Evolutionary conservation across 768 basidiomycete species (phyloP).

Genomic region (Leccinum truebloodii): DNA sequence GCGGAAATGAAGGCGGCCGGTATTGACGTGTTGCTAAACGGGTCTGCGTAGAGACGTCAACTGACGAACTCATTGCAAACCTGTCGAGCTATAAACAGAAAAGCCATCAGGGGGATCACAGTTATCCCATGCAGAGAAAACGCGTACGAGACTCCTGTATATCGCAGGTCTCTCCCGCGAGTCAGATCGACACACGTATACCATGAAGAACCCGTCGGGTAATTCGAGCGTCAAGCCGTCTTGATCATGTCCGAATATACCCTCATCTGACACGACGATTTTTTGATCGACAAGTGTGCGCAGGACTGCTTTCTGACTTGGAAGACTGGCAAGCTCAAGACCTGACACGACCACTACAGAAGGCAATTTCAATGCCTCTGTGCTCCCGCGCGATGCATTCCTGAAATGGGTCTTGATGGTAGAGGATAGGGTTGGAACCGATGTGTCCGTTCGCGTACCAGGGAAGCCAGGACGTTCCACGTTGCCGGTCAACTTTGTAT

Average conservation of each 20-base stretch:
- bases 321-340: conserved; percentile 57
- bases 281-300: conserved; percentile 52
- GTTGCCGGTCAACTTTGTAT: conserved; percentile 4
- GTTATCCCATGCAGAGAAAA: neutral
- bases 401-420: conserved; percentile 9
- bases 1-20: conserved; percentile 31
- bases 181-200: conserved; percentile 72
- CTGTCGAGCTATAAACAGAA: conserved; percentile 58
- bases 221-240: conserved; percentile 34
- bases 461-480: conserved; percentile 13
- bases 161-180: conserved; percentile 64
- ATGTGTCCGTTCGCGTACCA: conserved; percentile 18
- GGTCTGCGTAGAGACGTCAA: conserved; percentile 48
- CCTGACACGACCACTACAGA: conserved; percentile 68
- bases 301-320: conserved; percentile 59
- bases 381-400: conserved; percentile 17
- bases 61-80: conserved; percentile 73
- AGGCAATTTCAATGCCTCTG: conserved; percentile 41
- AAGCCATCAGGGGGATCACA: neutral
- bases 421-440: conserved; percentile 16
- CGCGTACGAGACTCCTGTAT: conserved; percentile 62
- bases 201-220: conserved; percentile 68
- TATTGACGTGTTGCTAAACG: conserved; percentile 35
- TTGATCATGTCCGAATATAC: conserved; percentile 22
- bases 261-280: conserved; percentile 41